A percentile compares a stretch with the other conserved stretches of the same genome.
These are phyloP conservation scores for Penicillium cataractarum DNA, from an alignment of 495 filamentous ascomycete species.

Conservation along the genomic window DNA sequence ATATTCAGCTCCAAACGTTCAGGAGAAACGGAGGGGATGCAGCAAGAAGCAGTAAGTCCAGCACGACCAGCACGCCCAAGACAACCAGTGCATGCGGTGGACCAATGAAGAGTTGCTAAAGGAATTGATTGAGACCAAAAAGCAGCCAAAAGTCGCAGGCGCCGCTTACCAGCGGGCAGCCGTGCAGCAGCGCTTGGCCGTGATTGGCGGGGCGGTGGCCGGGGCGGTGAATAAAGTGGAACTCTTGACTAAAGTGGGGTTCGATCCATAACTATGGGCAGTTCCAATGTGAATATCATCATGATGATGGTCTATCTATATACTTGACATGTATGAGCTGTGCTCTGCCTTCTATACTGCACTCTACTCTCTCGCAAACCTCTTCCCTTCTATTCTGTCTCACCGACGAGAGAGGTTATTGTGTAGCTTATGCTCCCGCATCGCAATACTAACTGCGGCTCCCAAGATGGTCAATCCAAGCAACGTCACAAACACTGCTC, in stretches of 20 bases:
- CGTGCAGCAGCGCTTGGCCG: conserved; percentile 10
- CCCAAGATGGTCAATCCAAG: conserved; percentile 64
- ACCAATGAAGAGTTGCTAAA: conserved; percentile 6
- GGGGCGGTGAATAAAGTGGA: conserved; percentile 17
- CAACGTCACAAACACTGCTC: conserved; percentile 72
- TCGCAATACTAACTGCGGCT: conserved; percentile 62
- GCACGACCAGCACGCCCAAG: not conserved
- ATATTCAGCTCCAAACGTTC: not conserved
- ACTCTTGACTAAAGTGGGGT: conserved; percentile 9
- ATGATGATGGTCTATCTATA: not conserved
- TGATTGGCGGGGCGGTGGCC: conserved; percentile 14
- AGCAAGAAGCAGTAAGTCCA: not conserved
- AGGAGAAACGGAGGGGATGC: not conserved
- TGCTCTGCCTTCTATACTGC: not conserved
- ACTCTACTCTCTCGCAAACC: not conserved
- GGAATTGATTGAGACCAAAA: conserved; percentile 4
- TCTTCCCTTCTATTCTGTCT: not conserved
- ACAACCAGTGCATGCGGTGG: not conserved
- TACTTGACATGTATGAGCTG: not conserved
- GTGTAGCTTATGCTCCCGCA: conserved; percentile 81
- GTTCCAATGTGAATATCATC: no score
- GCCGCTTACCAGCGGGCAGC: conserved; percentile 10
- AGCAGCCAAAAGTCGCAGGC: conserved; percentile 1
- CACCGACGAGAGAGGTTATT: conserved; percentile 64
- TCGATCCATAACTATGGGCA: no score